Conservation (phyloP, 768 basidiomycete genomes). For the Psilocybe sp. region DNA sequence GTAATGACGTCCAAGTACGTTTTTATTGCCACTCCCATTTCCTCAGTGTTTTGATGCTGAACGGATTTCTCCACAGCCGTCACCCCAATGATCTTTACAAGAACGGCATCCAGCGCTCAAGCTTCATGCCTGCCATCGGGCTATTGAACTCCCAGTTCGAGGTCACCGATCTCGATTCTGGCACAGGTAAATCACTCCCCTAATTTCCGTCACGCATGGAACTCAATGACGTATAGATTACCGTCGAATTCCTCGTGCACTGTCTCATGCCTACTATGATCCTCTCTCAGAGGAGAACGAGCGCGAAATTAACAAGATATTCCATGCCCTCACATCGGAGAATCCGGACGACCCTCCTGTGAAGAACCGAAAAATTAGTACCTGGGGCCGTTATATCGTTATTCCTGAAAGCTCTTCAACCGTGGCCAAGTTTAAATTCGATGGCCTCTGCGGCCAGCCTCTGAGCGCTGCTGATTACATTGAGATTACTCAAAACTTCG, state of each 20-base stretch:
- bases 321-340: constrained; percentile 59
- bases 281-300: constrained; percentile 68
- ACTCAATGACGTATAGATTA: constrained; percentile 59
- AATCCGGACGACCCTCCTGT: constrained; percentile 56
- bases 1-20: constrained; percentile 97
- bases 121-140: constrained; percentile 94
- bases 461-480: constrained; percentile 95
- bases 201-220: constrained; percentile 1
- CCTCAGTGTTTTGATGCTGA: not conserved
- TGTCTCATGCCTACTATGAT: constrained; percentile 92
- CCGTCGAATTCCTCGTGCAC: constrained; percentile 85
- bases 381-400: constrained; percentile 87
- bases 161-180: constrained; percentile 93
- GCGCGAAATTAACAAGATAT: constrained; percentile 81
- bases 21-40: not conserved
- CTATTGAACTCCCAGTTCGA: constrained; percentile 84
- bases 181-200: constrained; percentile 61
- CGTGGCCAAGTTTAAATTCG: constrained; percentile 85
- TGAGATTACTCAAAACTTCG: constrained; percentile 86
- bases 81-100: constrained; percentile 97
- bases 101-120: constrained; percentile 95
- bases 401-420: constrained; percentile 78
- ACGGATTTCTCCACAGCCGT: constrained; percentile 55
- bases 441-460: constrained; percentile 83
- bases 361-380: constrained; percentile 59